Evolutionary conservation across 306 rosid species (phyloP).

Genomic region (Vachellia collinsii): DNA sequence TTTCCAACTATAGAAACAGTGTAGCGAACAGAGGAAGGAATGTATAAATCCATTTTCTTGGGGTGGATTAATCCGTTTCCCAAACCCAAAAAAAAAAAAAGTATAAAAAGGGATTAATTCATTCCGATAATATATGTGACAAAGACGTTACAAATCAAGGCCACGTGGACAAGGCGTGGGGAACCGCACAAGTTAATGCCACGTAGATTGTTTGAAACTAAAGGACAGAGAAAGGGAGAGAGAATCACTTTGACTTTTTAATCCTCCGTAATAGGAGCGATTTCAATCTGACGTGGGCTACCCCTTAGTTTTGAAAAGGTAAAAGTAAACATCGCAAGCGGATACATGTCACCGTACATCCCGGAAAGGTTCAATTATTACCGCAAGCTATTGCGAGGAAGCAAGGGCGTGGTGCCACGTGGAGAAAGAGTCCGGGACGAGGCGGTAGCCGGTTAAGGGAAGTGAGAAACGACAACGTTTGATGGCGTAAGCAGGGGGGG

Average conservation of each 20-base stretch:
- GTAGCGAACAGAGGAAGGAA: neutral
- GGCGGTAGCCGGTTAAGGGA: constrained; percentile 37
- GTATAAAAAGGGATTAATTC: neutral
- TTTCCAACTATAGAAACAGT: neutral
- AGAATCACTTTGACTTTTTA: constrained; percentile 2
- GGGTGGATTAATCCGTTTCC: too few relatives aligned
- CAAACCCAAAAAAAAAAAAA: too few relatives aligned
- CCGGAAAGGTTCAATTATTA: neutral
- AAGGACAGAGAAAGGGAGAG: neutral
- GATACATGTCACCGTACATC: constrained; percentile 44
- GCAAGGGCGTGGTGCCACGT: constrained; percentile 50
- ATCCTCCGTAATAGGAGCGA: too few relatives aligned
- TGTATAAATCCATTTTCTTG: neutral
- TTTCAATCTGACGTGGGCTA: neutral
- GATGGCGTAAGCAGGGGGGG: neutral
- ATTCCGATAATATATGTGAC: neutral
- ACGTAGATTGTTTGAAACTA: constrained; percentile 43
- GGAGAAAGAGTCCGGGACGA: constrained; percentile 24
- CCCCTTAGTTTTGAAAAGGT: neutral
- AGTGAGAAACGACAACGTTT: constrained; percentile 55
- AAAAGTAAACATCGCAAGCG: neutral
- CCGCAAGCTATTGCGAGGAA: neutral
- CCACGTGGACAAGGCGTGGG: constrained; percentile 40
- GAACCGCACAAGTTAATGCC: constrained; percentile 29
- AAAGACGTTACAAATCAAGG: constrained; percentile 22